Evolutionary conservation across 345 rosid genomes (phyloP).

Genomic region (Eucalyptus camaldulensis): DNA sequence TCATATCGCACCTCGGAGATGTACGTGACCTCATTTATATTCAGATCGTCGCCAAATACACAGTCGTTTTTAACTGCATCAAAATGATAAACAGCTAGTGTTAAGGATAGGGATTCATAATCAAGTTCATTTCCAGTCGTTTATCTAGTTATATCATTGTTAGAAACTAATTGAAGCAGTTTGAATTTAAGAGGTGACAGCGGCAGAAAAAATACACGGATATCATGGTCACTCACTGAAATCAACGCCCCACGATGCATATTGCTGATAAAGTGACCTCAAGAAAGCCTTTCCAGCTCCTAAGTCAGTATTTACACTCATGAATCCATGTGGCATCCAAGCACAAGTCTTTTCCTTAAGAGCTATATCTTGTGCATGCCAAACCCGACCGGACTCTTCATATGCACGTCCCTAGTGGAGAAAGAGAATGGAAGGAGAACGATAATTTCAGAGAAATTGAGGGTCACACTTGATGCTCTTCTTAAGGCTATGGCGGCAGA

Average conservation of each 20-base stretch:
- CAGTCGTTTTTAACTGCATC: constrained; percentile 80
- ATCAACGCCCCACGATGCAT: constrained; percentile 93
- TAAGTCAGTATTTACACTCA: constrained; percentile 63
- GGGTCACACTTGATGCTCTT: neutral
- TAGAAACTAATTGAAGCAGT: neutral
- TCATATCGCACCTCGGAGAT: constrained; percentile 49
- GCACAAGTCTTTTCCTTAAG: constrained; percentile 68
- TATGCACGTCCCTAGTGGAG: constrained; percentile 50
- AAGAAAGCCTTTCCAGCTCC: constrained; percentile 88
- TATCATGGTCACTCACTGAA: constrained; percentile 35
- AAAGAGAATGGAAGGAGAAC: neutral
- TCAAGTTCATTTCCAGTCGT: neutral
- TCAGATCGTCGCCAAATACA: constrained; percentile 73
- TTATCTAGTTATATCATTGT: neutral
- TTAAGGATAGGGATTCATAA: neutral
- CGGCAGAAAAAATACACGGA: neutral
- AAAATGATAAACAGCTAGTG: neutral
- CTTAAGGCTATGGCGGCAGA: neutral
- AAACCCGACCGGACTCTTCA: constrained; percentile 35
- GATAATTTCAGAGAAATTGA: neutral
- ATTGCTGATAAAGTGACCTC: constrained; percentile 72
- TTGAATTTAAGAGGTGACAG: neutral
- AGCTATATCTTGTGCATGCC: constrained; percentile 84
- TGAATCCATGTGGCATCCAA: constrained; percentile 90
- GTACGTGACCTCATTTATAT: constrained; percentile 43